Conservation (phyloP, 352 stramenopile genomes). For the Pythium sp. region DNA sequence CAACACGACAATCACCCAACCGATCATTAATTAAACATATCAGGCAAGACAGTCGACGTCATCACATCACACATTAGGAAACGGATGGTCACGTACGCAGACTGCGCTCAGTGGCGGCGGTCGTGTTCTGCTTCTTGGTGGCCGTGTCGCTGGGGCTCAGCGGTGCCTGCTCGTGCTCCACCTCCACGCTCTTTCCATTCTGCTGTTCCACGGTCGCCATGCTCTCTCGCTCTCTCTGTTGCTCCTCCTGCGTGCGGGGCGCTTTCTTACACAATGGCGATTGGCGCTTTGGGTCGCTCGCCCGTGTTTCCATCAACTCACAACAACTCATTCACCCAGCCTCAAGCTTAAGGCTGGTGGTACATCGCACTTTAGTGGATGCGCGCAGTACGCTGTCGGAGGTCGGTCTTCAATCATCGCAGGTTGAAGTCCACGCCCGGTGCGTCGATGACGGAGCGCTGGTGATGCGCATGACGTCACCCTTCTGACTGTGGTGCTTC, state of each 20-base stretch:
- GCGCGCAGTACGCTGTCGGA: not conserved
- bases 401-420: not conserved
- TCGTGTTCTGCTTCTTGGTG: not conserved
- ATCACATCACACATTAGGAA: not conserved
- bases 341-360: not conserved
- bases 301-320: not conserved
- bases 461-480: constrained; percentile 2
- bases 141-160: not conserved
- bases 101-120: constrained; percentile 5
- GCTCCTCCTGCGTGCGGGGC: not conserved
- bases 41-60: not conserved
- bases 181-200: not conserved
- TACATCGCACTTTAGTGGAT: not conserved
- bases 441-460: not conserved
- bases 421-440: constrained; percentile 6
- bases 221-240: constrained; percentile 15
- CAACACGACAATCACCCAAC: not conserved
- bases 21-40: constrained; percentile 4
- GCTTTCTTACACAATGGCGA: not conserved
- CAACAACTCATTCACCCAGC: not conserved
- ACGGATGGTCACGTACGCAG: constrained; percentile 9
- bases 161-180: constrained; percentile 3
- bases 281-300: not conserved
- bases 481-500: not conserved
- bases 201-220: not conserved